These are phyloP conservation scores for Spathaspora sp. DNA, from an alignment of 1,139 yeast species.

Conservation along the genomic window DNA sequence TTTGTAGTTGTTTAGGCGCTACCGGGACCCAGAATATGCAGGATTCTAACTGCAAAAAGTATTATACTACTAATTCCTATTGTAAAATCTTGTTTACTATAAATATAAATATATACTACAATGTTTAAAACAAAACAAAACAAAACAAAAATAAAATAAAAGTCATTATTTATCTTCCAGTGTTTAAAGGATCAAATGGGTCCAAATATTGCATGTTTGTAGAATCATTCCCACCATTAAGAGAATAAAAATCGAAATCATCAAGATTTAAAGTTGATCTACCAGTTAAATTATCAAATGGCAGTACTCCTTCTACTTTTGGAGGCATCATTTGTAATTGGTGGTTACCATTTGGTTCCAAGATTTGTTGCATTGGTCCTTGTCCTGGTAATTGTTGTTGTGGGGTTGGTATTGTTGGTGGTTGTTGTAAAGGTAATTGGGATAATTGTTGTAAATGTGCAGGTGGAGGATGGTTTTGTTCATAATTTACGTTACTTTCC, in stretches of 20 bases:
- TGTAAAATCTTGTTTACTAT: not conserved
- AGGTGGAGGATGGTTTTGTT: constrained; percentile 7
- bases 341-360: not conserved
- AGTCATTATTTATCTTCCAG: not conserved
- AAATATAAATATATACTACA: constrained; percentile 2
- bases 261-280: constrained; percentile 13
- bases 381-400: constrained; percentile 3
- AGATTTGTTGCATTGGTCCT: not conserved
- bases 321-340: not conserved
- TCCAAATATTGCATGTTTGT: constrained; percentile 23
- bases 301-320: not conserved
- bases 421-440: constrained; percentile 1
- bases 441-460: not conserved
- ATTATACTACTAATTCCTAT: no score
- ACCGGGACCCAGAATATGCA: no score
- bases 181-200: constrained; percentile 18
- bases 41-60: no score
- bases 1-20: not conserved
- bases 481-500: constrained; percentile 26
- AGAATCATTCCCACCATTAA: constrained; percentile 13
- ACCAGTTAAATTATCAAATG: not conserved
- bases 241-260: constrained; percentile 20
- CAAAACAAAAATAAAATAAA: no score
- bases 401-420: not conserved
- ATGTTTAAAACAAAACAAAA: not conserved